These are phyloP conservation scores for Ziziphus jujuba DNA, from an alignment of 306 rosid species.

Conservation along the genomic window DNA sequence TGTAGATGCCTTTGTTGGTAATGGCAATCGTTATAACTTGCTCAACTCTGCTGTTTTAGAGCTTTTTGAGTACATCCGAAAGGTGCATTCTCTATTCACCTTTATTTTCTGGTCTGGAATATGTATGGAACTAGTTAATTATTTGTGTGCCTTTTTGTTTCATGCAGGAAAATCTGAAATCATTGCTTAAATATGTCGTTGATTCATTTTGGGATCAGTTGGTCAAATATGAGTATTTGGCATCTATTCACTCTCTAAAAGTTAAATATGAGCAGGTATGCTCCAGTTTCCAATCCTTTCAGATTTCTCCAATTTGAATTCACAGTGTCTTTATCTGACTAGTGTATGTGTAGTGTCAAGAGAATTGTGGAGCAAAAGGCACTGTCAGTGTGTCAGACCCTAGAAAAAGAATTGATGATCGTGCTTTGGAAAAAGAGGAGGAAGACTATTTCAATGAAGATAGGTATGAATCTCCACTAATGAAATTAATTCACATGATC, in stretches of 20 bases:
- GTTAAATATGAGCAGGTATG: slow-evolving; percentile 93
- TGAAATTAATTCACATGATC: neutral
- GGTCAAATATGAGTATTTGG: slow-evolving; percentile 67
- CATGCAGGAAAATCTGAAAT: slow-evolving; percentile 75
- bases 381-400: slow-evolving; percentile 51
- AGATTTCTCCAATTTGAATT: slow-evolving; percentile 12
- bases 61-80: slow-evolving; percentile 77
- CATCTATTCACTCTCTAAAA: slow-evolving; percentile 62
- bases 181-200: slow-evolving; percentile 59
- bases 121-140: slow-evolving; percentile 4
- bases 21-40: slow-evolving; percentile 94
- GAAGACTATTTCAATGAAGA: slow-evolving; percentile 92
- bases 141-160: slow-evolving; percentile 17
- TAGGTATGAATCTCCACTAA: slow-evolving; percentile 47
- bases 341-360: slow-evolving; percentile 64
- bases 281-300: slow-evolving; percentile 3
- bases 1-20: slow-evolving; percentile 70
- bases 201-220: slow-evolving; percentile 87
- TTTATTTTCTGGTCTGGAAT: slow-evolving; percentile 22
- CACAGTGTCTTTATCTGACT: slow-evolving; percentile 15
- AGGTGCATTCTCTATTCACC: slow-evolving; percentile 48
- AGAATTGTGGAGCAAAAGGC: slow-evolving; percentile 62
- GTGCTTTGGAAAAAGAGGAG: slow-evolving; percentile 88
- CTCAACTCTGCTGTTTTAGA: slow-evolving; percentile 90
- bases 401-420: slow-evolving; percentile 80